phyloP scores from a whole-genome alignment of 768 basidiomycete species.

The Kwoniella sp. region DNA sequence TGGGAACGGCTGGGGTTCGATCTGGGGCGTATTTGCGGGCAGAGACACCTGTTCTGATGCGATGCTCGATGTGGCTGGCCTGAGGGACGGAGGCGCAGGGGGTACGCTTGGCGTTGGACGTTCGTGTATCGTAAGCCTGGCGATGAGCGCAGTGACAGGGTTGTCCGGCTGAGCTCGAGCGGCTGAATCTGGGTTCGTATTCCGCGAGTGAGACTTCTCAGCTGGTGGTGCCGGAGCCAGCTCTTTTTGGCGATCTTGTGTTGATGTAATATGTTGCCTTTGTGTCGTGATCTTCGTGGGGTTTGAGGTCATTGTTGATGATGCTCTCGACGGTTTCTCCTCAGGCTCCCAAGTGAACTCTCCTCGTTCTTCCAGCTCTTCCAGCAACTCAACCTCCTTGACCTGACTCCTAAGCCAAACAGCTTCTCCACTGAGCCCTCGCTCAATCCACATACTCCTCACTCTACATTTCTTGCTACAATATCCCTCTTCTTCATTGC shows the following conservation, averaged over 20 bases:
- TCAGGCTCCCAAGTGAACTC: constrained; percentile 17
- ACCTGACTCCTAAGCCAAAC: constrained; percentile 34
- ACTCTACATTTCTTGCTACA: constrained; percentile 38
- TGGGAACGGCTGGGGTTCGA: background rate
- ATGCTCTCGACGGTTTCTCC: background rate
- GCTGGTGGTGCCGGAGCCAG: too few species aligned
- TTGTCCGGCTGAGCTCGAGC: background rate
- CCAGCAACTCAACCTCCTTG: constrained; percentile 36
- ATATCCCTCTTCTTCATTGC: constrained; percentile 51
- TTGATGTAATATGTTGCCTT: too few species aligned
- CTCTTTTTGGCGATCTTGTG: too few species aligned
- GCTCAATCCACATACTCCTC: constrained; percentile 45
- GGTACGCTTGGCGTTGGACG: constrained; percentile 16
- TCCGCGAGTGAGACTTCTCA: too few species aligned
- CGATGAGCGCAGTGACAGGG: constrained; percentile 17
- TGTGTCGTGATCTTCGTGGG: too few species aligned
- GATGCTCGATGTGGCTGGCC: background rate
- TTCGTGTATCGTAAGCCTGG: constrained; percentile 33
- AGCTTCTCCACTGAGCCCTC: constrained; percentile 29
- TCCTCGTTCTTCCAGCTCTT: constrained; percentile 43
- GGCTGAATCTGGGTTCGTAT: too few species aligned
- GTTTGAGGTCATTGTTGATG: too few species aligned
- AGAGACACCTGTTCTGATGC: background rate
- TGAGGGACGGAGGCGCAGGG: constrained; percentile 16
- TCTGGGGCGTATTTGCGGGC: background rate